Evolutionary conservation across 371 early-diverging fungal genomes (phyloP).

Genomic region (Circinella minor): DNA sequence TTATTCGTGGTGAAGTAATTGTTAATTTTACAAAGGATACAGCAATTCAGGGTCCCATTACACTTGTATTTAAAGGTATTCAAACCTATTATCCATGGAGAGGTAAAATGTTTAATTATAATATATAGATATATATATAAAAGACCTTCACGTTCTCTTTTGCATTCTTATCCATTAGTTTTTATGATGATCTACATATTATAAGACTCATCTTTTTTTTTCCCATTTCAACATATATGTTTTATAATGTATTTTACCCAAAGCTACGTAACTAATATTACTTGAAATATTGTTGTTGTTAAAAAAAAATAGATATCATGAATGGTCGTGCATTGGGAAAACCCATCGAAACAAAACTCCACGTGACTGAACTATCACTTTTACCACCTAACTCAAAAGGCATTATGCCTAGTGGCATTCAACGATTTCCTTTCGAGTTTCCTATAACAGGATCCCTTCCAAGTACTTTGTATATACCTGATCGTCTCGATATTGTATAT

Average conservation of each 20-base stretch:
- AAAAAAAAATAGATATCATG: constrained; percentile 32
- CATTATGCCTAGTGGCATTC: constrained; percentile 43
- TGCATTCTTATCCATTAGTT: too few relatives aligned
- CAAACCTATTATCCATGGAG: constrained; percentile 40
- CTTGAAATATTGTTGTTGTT: too few relatives aligned
- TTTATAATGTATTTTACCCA: too few relatives aligned
- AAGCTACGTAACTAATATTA: too few relatives aligned
- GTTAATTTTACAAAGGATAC: constrained; percentile 37
- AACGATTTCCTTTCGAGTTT: constrained; percentile 50
- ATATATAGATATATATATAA: not conserved
- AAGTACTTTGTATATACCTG: constrained; percentile 27
- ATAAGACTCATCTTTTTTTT: not conserved
- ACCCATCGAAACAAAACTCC: constrained; percentile 37
- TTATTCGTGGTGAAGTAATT: constrained; percentile 49
- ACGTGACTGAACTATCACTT: constrained; percentile 38
- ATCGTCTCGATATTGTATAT: constrained; percentile 43
- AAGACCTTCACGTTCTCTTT: too few relatives aligned
- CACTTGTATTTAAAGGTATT: constrained; percentile 40
- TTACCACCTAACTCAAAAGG: constrained; percentile 42
- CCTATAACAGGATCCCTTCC: constrained; percentile 43
- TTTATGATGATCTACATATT: too few relatives aligned
- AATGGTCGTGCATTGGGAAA: constrained; percentile 15
- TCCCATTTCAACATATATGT: not conserved
- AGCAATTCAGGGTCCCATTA: constrained; percentile 42
- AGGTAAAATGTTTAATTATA: constrained; percentile 24